phyloP scores from a whole-genome alignment of 1,284 basidiomycete species.

The Ceratobasidium sp. region DNA sequence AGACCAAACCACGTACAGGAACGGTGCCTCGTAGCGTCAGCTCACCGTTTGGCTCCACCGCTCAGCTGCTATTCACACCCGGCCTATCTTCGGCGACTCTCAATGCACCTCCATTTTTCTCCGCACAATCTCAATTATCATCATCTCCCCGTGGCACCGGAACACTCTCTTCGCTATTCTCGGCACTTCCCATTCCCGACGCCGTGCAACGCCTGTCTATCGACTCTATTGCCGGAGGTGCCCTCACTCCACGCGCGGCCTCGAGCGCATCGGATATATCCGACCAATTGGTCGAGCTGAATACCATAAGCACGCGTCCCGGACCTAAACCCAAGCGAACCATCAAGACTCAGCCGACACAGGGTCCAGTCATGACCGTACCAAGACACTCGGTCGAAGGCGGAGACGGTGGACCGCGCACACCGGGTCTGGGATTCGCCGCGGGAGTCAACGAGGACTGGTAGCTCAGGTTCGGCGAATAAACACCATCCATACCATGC shows the following conservation, averaged over 20 bases:
- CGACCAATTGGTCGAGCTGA: conserved; percentile 20
- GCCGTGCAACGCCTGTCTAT: conserved; percentile 29
- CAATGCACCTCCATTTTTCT: conserved; percentile 23
- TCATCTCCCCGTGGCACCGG: conserved; percentile 9
- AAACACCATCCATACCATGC: neutral
- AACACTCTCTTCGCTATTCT: conserved; percentile 29
- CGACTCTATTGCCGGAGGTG: conserved; percentile 21
- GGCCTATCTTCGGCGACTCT: conserved; percentile 13
- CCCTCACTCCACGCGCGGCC: conserved; percentile 13
- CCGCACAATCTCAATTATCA: neutral
- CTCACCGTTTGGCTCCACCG: conserved; percentile 25
- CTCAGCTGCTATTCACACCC: conserved; percentile 7
- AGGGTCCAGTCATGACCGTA: conserved; percentile 30
- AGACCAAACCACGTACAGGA: neutral
- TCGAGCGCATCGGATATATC: conserved; percentile 21
- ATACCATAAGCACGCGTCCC: neutral
- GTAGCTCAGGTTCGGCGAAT: conserved; percentile 9
- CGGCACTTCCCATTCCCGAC: conserved; percentile 19
- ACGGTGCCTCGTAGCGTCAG: conserved; percentile 1
- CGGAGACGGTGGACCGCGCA: neutral
- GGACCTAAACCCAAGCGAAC: conserved; percentile 21
- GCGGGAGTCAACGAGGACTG: conserved; percentile 10
- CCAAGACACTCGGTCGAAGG: conserved; percentile 18
- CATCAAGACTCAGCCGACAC: conserved; percentile 25
- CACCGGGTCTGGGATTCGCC: neutral